Conservation (phyloP, 352 stramenopile genomes). For the Phytophthora pseudosyringae region DNA sequence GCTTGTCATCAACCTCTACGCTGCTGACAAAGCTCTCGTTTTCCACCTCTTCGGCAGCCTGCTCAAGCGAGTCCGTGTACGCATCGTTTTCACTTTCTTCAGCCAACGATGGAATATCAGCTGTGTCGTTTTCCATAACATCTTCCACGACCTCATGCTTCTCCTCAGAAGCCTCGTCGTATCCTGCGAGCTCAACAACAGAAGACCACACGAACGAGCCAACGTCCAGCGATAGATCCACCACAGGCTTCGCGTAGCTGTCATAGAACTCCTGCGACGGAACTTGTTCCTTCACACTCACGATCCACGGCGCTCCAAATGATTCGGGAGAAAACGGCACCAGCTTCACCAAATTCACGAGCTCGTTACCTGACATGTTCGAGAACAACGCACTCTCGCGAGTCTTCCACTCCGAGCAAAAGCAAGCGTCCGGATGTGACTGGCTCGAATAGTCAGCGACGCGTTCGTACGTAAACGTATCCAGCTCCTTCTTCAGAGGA, state of each 20-base stretch:
- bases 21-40: slow-evolving; percentile 9
- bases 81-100: slow-evolving; percentile 8
- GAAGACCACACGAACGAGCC: slow-evolving; percentile 38
- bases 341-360: slow-evolving; percentile 38
- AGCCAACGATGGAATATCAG: neutral
- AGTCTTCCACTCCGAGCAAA: slow-evolving; percentile 54
- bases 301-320: slow-evolving; percentile 42
- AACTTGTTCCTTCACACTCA: slow-evolving; percentile 40
- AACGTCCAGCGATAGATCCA: slow-evolving; percentile 40
- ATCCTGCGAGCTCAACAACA: slow-evolving; percentile 29
- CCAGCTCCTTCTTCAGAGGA: slow-evolving; percentile 37
- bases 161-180: slow-evolving; percentile 6
- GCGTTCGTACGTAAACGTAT: slow-evolving; percentile 38
- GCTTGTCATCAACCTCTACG: neutral
- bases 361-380: slow-evolving; percentile 26
- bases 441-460: slow-evolving; percentile 37
- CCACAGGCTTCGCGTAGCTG: slow-evolving; percentile 45
- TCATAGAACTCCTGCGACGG: slow-evolving; percentile 41
- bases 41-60: slow-evolving; percentile 9
- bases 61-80: slow-evolving; percentile 5
- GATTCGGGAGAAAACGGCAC: slow-evolving; percentile 52
- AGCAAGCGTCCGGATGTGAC: slow-evolving; percentile 42
- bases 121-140: slow-evolving; percentile 6
- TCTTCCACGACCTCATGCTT: slow-evolving; percentile 1
- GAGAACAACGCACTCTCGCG: slow-evolving; percentile 41